A percentile compares a stretch with the other conserved stretches of the same genome.
phyloP scores from a whole-genome alignment of 805 yeast genomes.

The Starmerella kuoi region DNA sequence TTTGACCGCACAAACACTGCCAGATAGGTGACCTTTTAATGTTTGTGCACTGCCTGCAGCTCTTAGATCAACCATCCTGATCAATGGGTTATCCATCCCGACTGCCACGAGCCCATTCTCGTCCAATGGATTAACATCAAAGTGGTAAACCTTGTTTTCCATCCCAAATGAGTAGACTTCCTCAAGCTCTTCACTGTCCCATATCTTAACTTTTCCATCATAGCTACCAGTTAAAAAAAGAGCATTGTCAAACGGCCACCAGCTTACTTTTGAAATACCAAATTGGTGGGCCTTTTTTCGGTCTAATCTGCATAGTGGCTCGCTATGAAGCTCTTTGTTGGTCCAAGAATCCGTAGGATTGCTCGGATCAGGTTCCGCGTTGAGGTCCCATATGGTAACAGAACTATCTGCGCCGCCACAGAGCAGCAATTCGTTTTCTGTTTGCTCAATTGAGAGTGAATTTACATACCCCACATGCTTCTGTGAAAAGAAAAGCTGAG shows the following conservation, averaged over 20 bases:
- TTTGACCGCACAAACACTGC: constrained; percentile 44
- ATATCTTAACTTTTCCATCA: constrained; percentile 62
- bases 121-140: constrained; percentile 45
- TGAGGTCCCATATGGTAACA: constrained; percentile 54
- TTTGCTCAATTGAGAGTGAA: constrained; percentile 43
- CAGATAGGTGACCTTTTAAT: constrained; percentile 44
- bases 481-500: constrained; percentile 17
- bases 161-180: constrained; percentile 56
- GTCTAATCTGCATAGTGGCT: constrained; percentile 13
- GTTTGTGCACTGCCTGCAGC: constrained; percentile 64
- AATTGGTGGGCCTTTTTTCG: constrained; percentile 40
- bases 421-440: constrained; percentile 38
- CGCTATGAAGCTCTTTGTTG: constrained; percentile 12
- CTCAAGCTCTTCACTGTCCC: constrained; percentile 63
- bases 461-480: constrained; percentile 41
- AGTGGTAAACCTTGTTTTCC: constrained; percentile 49
- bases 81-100: constrained; percentile 58
- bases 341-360: constrained; percentile 17
- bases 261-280: constrained; percentile 60
- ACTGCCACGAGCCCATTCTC: constrained; percentile 48
- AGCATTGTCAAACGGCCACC: constrained; percentile 89
- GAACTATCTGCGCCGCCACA: constrained; percentile 67
- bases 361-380: constrained; percentile 19
- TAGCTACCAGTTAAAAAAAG: constrained; percentile 73
- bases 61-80: constrained; percentile 60